Evolutionary conservation across 257 asterid genomes (phyloP).

Genomic region (Datura wrightii): DNA sequence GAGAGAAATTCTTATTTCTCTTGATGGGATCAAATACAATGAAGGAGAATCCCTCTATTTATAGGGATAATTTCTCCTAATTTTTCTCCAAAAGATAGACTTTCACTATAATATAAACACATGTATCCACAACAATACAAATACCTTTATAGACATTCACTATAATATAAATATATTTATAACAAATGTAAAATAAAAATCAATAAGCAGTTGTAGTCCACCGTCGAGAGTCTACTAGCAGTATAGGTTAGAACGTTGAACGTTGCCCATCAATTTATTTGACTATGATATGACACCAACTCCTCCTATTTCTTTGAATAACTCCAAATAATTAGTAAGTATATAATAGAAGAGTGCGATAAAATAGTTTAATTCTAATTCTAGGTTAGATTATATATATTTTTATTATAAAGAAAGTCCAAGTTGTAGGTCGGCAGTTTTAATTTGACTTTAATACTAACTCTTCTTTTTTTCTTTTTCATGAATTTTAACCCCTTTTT

Average conservation of each 20-base stretch:
- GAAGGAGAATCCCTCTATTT: no score
- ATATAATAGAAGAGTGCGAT: neutral
- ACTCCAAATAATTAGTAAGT: neutral
- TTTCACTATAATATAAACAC: no score
- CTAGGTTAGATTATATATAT: no score
- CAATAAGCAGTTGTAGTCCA: constrained; percentile 23
- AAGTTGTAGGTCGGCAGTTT: constrained; percentile 21
- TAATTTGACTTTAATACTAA: constrained; percentile 14
- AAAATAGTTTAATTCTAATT: neutral
- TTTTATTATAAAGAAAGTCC: neutral
- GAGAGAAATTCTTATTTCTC: no score
- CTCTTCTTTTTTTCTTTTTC: neutral
- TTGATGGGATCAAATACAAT: no score
- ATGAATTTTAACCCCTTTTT: neutral
- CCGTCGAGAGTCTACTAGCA: constrained; percentile 24
- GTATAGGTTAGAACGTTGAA: constrained; percentile 26
- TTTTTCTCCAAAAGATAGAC: no score
- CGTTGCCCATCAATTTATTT: constrained; percentile 27
- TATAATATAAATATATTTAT: no score
- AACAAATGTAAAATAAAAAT: neutral
- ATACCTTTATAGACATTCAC: no score
- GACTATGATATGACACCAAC: constrained; percentile 23
- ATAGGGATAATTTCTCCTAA: no score
- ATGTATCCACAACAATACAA: no score
- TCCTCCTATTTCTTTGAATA: neutral